Evolutionary conservation across 495 filamentous ascomycete genomes (phyloP).

Genomic region (Penicillium tannophilum): DNA sequence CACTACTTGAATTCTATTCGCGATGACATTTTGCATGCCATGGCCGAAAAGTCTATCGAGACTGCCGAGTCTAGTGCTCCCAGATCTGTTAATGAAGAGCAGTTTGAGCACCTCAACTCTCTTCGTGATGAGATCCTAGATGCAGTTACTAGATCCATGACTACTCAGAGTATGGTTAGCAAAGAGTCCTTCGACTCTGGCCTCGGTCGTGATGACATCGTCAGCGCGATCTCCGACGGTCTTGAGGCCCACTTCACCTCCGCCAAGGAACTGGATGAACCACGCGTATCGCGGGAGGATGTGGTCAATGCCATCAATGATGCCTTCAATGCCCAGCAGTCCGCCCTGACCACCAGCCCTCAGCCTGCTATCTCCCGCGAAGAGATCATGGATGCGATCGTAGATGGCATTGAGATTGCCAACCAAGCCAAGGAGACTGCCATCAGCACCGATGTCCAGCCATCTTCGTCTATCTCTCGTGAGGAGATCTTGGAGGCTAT

Average conservation of each 20-base stretch:
- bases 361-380: slow-evolving; percentile 32
- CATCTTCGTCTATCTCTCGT: slow-evolving; percentile 39
- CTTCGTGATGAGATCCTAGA: slow-evolving; percentile 46
- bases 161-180: slow-evolving; percentile 49
- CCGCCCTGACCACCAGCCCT: slow-evolving; percentile 25
- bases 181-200: slow-evolving; percentile 52
- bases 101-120: slow-evolving; percentile 30
- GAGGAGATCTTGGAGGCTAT: slow-evolving; percentile 55
- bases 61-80: slow-evolving; percentile 54
- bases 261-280: slow-evolving; percentile 38
- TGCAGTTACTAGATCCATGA: slow-evolving; percentile 39
- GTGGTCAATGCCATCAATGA: slow-evolving; percentile 59
- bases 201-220: slow-evolving; percentile 48
- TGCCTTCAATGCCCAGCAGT: slow-evolving; percentile 52
- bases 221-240: slow-evolving; percentile 46
- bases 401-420: slow-evolving; percentile 47
- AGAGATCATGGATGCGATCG: slow-evolving; percentile 54
- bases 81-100: slow-evolving; percentile 21
- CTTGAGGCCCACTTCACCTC: slow-evolving; percentile 45
- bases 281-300: slow-evolving; percentile 48
- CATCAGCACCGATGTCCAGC: slow-evolving; percentile 15
- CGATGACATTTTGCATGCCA: slow-evolving; percentile 43
- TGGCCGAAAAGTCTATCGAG: slow-evolving; percentile 18
- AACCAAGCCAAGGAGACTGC: slow-evolving; percentile 30
- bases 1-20: slow-evolving; percentile 35